Conservation (phyloP, 2,329 filamentous ascomycete species). For the Aspergillus quadrilineatus region DNA sequence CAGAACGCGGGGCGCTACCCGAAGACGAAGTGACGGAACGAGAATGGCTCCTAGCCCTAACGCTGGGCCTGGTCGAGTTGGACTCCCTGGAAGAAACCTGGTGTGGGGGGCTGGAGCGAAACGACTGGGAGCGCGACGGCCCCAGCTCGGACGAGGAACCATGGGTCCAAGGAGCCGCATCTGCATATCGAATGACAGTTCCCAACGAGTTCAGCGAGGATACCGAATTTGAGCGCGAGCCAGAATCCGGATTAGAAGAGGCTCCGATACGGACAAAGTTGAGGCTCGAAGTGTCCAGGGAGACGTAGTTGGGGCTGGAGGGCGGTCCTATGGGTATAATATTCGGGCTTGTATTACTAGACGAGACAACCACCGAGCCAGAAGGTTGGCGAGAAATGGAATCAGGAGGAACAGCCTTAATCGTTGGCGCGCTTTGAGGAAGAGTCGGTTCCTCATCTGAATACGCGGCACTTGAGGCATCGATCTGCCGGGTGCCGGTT, state of each 20-base stretch:
- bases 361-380: constrained; percentile 23
- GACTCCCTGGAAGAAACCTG: constrained; percentile 37
- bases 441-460: constrained; percentile 37
- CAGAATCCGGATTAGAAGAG: constrained; percentile 33
- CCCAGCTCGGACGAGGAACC: constrained; percentile 34
- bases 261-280: constrained; percentile 37
- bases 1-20: constrained; percentile 36
- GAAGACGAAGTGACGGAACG: constrained; percentile 36
- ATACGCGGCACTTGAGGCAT: constrained; percentile 26
- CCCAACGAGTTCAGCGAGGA: constrained; percentile 43
- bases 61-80: constrained; percentile 30
- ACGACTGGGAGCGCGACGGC: constrained; percentile 37
- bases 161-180: constrained; percentile 36
- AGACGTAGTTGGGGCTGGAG: constrained; percentile 43
- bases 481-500: constrained; percentile 20
- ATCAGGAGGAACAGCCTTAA: constrained; percentile 38
- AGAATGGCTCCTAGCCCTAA: constrained; percentile 29
- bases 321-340: constrained; percentile 38
- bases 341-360: constrained; percentile 43
- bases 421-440: constrained; percentile 36
- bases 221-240: constrained; percentile 39
- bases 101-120: constrained; percentile 42
- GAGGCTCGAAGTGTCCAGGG: constrained; percentile 39
- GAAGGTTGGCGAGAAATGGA: constrained; percentile 29
- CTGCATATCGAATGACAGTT: constrained; percentile 41